phyloP scores from a whole-genome alignment of 352 stramenopile species.

The Globisporangium polare region DNA sequence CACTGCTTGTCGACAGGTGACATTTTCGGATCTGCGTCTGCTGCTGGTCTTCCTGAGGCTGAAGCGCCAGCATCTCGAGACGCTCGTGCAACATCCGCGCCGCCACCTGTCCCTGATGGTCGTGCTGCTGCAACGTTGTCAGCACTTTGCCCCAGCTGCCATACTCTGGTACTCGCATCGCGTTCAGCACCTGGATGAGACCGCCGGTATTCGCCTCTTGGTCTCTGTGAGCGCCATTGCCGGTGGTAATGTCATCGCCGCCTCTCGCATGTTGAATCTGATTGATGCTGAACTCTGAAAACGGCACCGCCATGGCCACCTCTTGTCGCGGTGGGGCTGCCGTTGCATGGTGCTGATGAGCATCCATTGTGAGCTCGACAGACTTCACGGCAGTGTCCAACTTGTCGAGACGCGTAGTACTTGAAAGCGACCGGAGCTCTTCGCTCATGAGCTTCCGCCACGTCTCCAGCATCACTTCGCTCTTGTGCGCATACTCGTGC shows the following conservation, averaged over 20 bases:
- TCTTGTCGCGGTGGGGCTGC: neutral
- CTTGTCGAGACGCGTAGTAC: conserved; percentile 10
- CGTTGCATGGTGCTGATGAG: neutral
- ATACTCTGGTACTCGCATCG: conserved; percentile 18
- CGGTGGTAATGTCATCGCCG: neutral
- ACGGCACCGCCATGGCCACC: conserved; percentile 16
- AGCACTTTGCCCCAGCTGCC: conserved; percentile 27
- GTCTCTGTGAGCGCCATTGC: neutral
- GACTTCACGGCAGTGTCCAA: conserved; percentile 19
- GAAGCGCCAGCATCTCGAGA: conserved; percentile 16
- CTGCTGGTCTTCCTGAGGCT: conserved; percentile 20
- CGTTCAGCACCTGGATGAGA: conserved; percentile 17
- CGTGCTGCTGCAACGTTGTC: conserved; percentile 1
- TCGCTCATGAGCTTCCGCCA: conserved; percentile 21
- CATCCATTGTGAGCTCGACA: conserved; percentile 1
- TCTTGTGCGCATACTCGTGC: conserved; percentile 11
- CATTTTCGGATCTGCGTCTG: conserved; percentile 11
- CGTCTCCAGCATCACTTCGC: conserved; percentile 2
- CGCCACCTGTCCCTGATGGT: neutral
- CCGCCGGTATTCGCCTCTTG: conserved; percentile 2
- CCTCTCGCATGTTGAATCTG: conserved; percentile 16
- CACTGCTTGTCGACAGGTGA: neutral
- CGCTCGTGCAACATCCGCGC: neutral
- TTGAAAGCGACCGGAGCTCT: conserved; percentile 27
- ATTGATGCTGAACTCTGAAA: conserved; percentile 37